phyloP scores from a whole-genome alignment of 2,329 filamentous ascomycete genomes.

The Samsoniella hepiali region DNA sequence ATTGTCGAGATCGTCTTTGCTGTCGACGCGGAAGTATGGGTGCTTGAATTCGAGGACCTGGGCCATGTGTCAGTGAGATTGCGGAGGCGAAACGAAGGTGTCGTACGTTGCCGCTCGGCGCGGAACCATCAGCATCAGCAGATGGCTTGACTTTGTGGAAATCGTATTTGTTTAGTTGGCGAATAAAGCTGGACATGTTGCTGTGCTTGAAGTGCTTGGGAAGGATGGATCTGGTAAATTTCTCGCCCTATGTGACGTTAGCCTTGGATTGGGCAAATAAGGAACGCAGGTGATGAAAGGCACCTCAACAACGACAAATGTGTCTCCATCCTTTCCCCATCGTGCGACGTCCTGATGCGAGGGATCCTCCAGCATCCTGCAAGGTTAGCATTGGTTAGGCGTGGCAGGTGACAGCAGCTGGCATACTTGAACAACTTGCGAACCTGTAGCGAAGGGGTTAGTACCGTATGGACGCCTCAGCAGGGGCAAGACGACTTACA shows the following conservation, averaged over 20 bases:
- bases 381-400: constrained; percentile 24
- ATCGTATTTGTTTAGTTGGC: constrained; percentile 94
- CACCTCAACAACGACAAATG: constrained; percentile 96
- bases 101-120: constrained; percentile 37
- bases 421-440: constrained; percentile 96
- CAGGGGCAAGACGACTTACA: constrained; percentile 55
- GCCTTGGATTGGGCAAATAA: background rate
- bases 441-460: constrained; percentile 58
- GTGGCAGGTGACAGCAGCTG: constrained; percentile 22
- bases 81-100: constrained; percentile 53
- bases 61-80: background rate
- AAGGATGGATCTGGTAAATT: constrained; percentile 94
- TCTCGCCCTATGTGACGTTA: constrained; percentile 71
- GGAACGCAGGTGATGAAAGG: constrained; percentile 23
- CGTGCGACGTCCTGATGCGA: constrained; percentile 88
- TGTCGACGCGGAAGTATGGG: constrained; percentile 91
- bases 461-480: constrained; percentile 18
- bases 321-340: constrained; percentile 93
- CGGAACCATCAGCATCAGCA: constrained; percentile 34
- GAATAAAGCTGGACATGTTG: constrained; percentile 96
- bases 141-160: constrained; percentile 87
- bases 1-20: constrained; percentile 94
- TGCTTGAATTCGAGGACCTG: constrained; percentile 78
- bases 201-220: constrained; percentile 99
- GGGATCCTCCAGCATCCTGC: constrained; percentile 93